Conservation (phyloP, 2,329 filamentous ascomycete species). For the Aspergillus persii region DNA sequence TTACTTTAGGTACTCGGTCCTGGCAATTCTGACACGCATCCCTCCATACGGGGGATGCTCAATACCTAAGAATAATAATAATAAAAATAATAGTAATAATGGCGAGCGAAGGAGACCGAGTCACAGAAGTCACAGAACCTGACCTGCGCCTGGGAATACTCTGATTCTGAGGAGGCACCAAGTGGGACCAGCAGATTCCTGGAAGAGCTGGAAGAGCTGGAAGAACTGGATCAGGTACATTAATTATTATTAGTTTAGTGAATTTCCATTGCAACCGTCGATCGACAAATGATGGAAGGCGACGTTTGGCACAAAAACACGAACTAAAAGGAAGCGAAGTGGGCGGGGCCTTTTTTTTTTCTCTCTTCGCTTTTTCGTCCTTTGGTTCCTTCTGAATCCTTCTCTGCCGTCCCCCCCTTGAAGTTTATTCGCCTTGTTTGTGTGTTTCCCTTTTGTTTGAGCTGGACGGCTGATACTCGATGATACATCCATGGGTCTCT, state of each 20-base stretch:
- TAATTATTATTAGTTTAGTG: not conserved
- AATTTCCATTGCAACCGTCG: slow-evolving; percentile 1
- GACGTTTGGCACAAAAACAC: slow-evolving; percentile 6
- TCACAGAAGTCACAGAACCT: too few relatives aligned
- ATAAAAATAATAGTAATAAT: too few relatives aligned
- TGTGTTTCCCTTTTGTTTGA: not conserved
- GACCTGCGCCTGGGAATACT: too few relatives aligned
- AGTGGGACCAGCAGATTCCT: slow-evolving; percentile 19
- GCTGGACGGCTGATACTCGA: not conserved
- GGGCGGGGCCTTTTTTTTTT: not conserved
- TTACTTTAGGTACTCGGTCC: too few relatives aligned
- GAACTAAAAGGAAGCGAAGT: slow-evolving; percentile 1
- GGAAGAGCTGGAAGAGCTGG: slow-evolving; percentile 6
- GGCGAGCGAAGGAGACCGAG: too few relatives aligned
- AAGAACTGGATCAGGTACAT: slow-evolving; percentile 6
- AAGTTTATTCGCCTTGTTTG: not conserved
- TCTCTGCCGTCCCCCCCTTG: not conserved
- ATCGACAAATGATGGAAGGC: slow-evolving; percentile 17
- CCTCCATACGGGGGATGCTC: too few relatives aligned
- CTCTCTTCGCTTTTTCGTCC: not conserved
- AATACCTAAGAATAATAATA: too few relatives aligned
- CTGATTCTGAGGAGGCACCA: slow-evolving; percentile 1
- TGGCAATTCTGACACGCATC: too few relatives aligned
- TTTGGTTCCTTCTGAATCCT: too few relatives aligned
- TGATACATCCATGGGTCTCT: not conserved